A percentile compares a stretch with the other conserved stretches of the same genome.
Evolutionary conservation across 1,284 basidiomycete genomes (phyloP).

Genomic region (Leccinum griseonigrum): DNA sequence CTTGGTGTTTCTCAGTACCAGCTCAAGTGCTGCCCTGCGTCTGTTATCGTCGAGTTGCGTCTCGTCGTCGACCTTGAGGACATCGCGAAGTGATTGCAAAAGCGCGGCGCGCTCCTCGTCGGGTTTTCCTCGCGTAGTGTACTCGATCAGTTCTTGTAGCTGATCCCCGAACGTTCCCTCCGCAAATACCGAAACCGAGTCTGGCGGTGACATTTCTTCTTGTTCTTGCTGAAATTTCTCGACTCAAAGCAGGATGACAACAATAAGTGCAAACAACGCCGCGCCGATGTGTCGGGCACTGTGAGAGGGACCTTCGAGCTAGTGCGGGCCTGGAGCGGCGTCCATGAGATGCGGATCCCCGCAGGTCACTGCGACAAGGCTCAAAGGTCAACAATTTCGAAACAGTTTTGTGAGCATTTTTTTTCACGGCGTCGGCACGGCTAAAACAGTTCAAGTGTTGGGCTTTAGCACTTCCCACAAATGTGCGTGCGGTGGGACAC

Average conservation of each 20-base stretch:
- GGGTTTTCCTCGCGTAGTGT: slow-evolving; percentile 64
- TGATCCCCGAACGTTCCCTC: slow-evolving; percentile 87
- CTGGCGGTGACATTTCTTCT: slow-evolving; percentile 33
- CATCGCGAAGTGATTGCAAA: slow-evolving; percentile 66
- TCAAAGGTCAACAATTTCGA: no score
- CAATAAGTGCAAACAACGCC: slow-evolving; percentile 19
- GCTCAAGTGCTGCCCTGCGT: slow-evolving; percentile 51
- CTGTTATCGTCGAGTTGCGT: slow-evolving; percentile 46
- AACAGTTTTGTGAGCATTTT: no score
- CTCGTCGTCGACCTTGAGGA: slow-evolving; percentile 44
- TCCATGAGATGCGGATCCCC: no score
- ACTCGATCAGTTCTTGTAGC: slow-evolving; percentile 79
- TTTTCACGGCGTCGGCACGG: no score
- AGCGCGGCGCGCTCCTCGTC: slow-evolving; percentile 67
- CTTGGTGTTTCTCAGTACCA: slow-evolving; percentile 62
- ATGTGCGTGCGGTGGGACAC: no score
- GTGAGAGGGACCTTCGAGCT: no score
- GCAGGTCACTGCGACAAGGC: no score
- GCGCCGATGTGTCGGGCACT: no score
- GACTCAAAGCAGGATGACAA: slow-evolving; percentile 6
- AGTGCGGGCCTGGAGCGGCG: no score
- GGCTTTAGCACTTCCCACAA: no score
- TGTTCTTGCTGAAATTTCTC: slow-evolving; percentile 9
- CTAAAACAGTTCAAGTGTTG: no score
- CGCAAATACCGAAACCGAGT: slow-evolving; percentile 82